Evolutionary conservation across 23 red algal genomes (phyloP), one percentile per base, ranked within the genome.

Genomic region (Gracilaria domingensis): DNA sequence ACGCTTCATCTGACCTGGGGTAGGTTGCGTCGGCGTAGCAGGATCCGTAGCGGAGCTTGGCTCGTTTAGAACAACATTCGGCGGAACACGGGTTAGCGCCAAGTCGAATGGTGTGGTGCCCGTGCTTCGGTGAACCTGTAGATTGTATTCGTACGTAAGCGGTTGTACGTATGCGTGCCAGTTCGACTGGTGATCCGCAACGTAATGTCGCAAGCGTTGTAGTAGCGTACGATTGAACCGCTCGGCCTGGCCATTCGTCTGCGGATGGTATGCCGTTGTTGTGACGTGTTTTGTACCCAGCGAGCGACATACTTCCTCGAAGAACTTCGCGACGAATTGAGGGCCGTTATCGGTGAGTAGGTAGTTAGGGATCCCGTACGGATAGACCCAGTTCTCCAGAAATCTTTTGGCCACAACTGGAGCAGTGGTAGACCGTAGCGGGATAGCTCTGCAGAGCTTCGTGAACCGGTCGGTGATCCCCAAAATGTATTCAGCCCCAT

Each of bases 371-470:
- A 75, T 75, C 6, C 37, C 35, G 36, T 75, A 75, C 35, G 69
- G 69, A 44, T 75, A 75, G 4, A 25, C 69, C 69, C 69, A 44
- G 16, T 45, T 24, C 36, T 75, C 69, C 1, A 75, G 36, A 25
- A 75, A 44, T 2, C 36, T 25, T 26, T 25, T 42, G 37, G 36
- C 69, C 6, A 75, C 69, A 1, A 44, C 69, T 1, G 66, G 36
- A 6, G 79, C 80, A 1, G 64, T 45, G 11, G 45, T 85, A n/a
- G 66, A 37, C 37, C 61, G 65, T 8, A 76, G 9, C 14, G 88
- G 76, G n/a, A 92, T 74, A 64, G 78, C 64, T n/a, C 65, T 51
- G 3, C 36, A 6, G 35, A 83, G 13, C 61, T 92, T 92, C 4
- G 35, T 47, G 65, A 71, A 84, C 30, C 78, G 3, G 40, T 59